These are phyloP conservation scores for Entomortierella lignicola DNA, from an alignment of 192 early-diverging fungal species.

Conservation along the genomic window DNA sequence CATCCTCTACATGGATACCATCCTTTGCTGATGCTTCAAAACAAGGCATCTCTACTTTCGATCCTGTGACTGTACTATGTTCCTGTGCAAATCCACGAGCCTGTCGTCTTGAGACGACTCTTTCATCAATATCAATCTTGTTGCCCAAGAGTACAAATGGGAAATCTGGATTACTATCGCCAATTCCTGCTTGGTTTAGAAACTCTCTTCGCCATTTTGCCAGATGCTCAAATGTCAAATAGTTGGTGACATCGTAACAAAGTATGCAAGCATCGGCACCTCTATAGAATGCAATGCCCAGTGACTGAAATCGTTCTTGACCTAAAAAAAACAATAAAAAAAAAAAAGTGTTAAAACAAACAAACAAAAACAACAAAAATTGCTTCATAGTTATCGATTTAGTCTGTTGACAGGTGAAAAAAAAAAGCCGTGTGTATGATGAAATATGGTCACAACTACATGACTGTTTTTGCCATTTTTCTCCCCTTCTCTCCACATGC, in stretches of 20 bases:
- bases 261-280: slow-evolving; percentile 98
- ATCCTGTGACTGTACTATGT: slow-evolving; percentile 84
- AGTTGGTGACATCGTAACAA: slow-evolving; percentile 94
- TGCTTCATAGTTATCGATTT: too few relatives aligned
- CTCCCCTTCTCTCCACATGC: neutral
- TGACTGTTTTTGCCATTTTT: neutral
- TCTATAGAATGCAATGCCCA: slow-evolving; percentile 97
- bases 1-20: slow-evolving; percentile 93
- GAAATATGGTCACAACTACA: too few relatives aligned
- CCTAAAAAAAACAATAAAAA: slow-evolving; percentile 54
- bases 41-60: slow-evolving; percentile 89
- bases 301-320: slow-evolving; percentile 95
- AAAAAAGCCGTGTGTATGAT: neutral
- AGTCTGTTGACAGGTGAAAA: too few relatives aligned
- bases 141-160: slow-evolving; percentile 98
- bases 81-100: slow-evolving; percentile 73
- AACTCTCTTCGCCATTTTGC: slow-evolving; percentile 97
- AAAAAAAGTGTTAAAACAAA: neutral
- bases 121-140: slow-evolving; percentile 96
- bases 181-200: slow-evolving; percentile 82
- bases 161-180: slow-evolving; percentile 86
- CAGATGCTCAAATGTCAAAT: slow-evolving; percentile 89
- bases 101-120: slow-evolving; percentile 72
- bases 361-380: neutral
- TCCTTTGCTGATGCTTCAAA: slow-evolving; percentile 98